These are phyloP conservation scores for Peronospora tabacina DNA, from an alignment of 352 stramenopile genomes.

Conservation along the genomic window DNA sequence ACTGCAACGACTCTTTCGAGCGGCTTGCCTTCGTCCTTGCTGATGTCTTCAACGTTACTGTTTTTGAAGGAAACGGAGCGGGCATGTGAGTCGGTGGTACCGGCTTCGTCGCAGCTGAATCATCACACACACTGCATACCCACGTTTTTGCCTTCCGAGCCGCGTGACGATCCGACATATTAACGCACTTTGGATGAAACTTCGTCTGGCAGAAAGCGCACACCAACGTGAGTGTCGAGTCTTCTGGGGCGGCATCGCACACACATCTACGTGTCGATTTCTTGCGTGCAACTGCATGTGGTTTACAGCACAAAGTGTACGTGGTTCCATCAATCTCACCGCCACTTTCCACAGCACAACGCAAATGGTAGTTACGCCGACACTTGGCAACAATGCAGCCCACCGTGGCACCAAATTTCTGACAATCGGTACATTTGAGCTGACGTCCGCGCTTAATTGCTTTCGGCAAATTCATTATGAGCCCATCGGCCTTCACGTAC, in stretches of 20 bases:
- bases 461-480: constrained; percentile 74
- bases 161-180: constrained; percentile 68
- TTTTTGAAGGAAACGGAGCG: constrained; percentile 7
- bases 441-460: constrained; percentile 74
- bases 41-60: constrained; percentile 10
- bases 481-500: constrained; percentile 69
- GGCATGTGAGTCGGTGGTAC: constrained; percentile 9
- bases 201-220: constrained; percentile 56
- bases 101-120: constrained; percentile 18
- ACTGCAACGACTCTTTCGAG: constrained; percentile 13
- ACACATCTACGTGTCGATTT: constrained; percentile 38
- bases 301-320: constrained; percentile 69
- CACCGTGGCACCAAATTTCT: constrained; percentile 60
- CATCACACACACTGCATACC: constrained; percentile 28
- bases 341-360: constrained; percentile 62
- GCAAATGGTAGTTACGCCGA: constrained; percentile 69
- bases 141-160: constrained; percentile 44
- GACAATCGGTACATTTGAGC: constrained; percentile 63
- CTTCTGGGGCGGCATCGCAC: constrained; percentile 32
- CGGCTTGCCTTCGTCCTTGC: constrained; percentile 10
- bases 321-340: constrained; percentile 66
- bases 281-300: constrained; percentile 42
- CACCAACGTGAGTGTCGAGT: constrained; percentile 43
- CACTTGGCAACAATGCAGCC: constrained; percentile 74
- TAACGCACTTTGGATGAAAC: constrained; percentile 76